These are phyloP conservation scores for Clarireedia paspali DNA, from an alignment of 2,329 filamentous ascomycete genomes.

Conservation along the genomic window DNA sequence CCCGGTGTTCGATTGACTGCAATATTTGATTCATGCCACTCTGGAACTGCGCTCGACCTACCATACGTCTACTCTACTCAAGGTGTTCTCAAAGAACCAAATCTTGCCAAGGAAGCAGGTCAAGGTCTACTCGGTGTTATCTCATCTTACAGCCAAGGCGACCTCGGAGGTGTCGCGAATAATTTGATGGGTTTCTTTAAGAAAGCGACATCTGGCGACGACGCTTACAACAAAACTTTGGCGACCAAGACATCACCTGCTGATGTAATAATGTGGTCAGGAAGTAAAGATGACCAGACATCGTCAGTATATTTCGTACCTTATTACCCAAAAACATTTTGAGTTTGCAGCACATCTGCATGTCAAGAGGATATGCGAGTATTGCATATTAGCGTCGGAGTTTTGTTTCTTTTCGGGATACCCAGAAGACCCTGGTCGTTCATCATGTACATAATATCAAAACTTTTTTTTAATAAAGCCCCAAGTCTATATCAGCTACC, in stretches of 20 bases:
- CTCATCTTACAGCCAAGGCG: conserved; percentile 64
- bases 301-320: conserved; percentile 53
- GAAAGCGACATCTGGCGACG: conserved; percentile 72
- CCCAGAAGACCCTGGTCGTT: conserved; percentile 15
- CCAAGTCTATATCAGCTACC: conserved; percentile 20
- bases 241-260: conserved; percentile 89
- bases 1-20: conserved; percentile 73
- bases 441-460: conserved; percentile 11
- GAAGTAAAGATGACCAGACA: conserved; percentile 92
- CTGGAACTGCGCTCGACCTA: conserved; percentile 57
- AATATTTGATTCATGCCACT: conserved; percentile 65
- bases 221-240: conserved; percentile 70
- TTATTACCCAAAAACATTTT: conserved; percentile 54
- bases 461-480: conserved; percentile 18
- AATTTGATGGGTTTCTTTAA: conserved; percentile 82
- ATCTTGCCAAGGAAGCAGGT: conserved; percentile 60
- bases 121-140: conserved; percentile 54
- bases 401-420: conserved; percentile 15
- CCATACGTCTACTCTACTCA: conserved; percentile 64
- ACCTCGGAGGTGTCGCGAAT: conserved; percentile 72
- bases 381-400: conserved; percentile 23
- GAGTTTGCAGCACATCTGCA: conserved; percentile 40
- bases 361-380: conserved; percentile 46
- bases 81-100: conserved; percentile 60
- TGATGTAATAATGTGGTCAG: conserved; percentile 97